Evolutionary conservation across 2,329 filamentous ascomycete species (phyloP).

Genomic region (Diaporthe sp.): DNA sequence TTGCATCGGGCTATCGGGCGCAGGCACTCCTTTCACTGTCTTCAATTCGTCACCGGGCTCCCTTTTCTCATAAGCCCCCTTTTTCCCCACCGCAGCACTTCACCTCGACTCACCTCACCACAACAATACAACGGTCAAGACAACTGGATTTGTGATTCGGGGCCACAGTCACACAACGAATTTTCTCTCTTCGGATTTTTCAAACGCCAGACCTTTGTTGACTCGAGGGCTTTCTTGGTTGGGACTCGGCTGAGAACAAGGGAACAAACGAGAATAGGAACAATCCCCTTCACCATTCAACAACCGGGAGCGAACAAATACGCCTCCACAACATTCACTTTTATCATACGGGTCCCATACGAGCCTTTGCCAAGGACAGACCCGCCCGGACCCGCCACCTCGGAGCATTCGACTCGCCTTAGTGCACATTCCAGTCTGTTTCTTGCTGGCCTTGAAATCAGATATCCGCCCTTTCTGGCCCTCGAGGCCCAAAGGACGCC

Average conservation of each 20-base stretch:
- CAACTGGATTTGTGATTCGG: constrained; percentile 24
- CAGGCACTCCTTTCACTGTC: constrained; percentile 7
- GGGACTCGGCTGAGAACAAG: constrained; percentile 9
- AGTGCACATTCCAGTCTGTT: constrained; percentile 29
- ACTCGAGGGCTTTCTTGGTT: neutral
- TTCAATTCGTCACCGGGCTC: neutral
- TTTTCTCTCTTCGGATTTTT: neutral
- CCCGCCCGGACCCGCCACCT: constrained; percentile 16
- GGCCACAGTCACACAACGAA: neutral
- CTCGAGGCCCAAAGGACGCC: neutral
- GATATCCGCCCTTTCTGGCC: constrained; percentile 25
- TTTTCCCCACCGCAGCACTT: neutral
- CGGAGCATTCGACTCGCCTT: constrained; percentile 6
- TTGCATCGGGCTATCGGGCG: neutral
- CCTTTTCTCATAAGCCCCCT: constrained; percentile 26
- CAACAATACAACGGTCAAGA: neutral
- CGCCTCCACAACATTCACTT: constrained; percentile 21
- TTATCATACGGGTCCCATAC: constrained; percentile 7
- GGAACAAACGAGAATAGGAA: constrained; percentile 15
- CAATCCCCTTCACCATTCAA: constrained; percentile 10
- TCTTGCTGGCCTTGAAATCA: constrained; percentile 35
- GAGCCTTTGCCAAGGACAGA: neutral
- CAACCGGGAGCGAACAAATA: neutral
- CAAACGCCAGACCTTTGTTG: neutral
- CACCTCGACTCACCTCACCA: neutral